Percentiles rank a stretch among this genome's conserved stretches.
These are phyloP conservation scores for Malassezia nana DNA, from an alignment of 1,284 basidiomycete genomes.

Conservation along the genomic window DNA sequence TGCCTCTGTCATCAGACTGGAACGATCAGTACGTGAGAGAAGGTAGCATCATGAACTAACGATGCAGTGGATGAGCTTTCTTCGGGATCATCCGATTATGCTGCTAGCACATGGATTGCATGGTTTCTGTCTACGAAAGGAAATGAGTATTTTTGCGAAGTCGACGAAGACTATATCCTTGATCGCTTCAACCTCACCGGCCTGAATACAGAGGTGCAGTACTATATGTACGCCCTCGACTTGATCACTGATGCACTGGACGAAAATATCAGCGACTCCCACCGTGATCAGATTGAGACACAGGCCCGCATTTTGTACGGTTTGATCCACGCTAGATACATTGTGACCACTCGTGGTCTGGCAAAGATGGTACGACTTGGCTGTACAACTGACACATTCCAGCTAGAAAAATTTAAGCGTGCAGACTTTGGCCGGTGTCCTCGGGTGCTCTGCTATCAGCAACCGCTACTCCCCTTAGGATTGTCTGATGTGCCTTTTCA, in stretches of 20 bases:
- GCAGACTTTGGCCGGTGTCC: conserved; percentile 46
- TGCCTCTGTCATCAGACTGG: neutral
- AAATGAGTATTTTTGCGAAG: conserved; percentile 94
- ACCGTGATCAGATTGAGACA: conserved; percentile 40
- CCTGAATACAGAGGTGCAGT: conserved; percentile 87
- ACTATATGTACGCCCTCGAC: conserved; percentile 86
- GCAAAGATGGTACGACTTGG: conserved; percentile 40
- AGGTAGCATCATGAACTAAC: neutral
- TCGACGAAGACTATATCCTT: conserved; percentile 97
- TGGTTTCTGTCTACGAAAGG: conserved; percentile 91
- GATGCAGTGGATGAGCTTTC: conserved; percentile 67
- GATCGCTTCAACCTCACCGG: conserved; percentile 97
- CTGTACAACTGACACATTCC: neutral
- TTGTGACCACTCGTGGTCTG: conserved; percentile 43
- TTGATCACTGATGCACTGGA: conserved; percentile 62
- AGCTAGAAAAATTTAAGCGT: conserved; percentile 47
- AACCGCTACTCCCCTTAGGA: conserved; percentile 42
- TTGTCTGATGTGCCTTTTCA: conserved; percentile 44
- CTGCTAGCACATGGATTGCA: conserved; percentile 73
- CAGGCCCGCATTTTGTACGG: conserved; percentile 46
- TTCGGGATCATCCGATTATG: conserved; percentile 77
- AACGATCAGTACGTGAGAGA: neutral
- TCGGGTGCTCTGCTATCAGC: conserved; percentile 44
- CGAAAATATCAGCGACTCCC: conserved; percentile 37
- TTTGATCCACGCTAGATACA: conserved; percentile 44